phyloP scores from a whole-genome alignment of 1,139 yeast species.

The Geotrichum cucujoidarum region DNA sequence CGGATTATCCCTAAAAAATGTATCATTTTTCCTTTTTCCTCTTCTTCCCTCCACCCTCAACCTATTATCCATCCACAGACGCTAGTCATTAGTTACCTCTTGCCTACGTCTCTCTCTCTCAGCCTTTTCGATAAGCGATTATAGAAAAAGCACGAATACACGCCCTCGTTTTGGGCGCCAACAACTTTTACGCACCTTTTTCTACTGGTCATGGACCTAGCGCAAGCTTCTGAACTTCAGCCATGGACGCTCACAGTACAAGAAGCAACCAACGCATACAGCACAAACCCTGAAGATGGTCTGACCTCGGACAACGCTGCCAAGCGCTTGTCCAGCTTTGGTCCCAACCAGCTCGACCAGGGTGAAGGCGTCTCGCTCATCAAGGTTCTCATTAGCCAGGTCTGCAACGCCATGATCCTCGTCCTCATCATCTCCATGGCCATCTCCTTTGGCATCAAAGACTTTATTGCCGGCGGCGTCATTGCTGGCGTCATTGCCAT shows the following conservation, averaged over 20 bases:
- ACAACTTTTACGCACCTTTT: no score
- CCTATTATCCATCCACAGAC: no score
- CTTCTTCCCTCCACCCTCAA: no score
- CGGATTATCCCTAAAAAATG: no score
- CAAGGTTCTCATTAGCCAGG: slow-evolving; percentile 60
- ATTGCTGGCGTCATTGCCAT: slow-evolving; percentile 64
- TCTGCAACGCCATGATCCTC: slow-evolving; percentile 75
- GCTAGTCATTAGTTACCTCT: no score
- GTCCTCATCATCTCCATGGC: slow-evolving; percentile 70
- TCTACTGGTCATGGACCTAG: no score
- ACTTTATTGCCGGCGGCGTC: slow-evolving; percentile 83
- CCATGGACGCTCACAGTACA: slow-evolving; percentile 28
- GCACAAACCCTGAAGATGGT: slow-evolving; percentile 47
- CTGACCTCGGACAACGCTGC: slow-evolving; percentile 41
- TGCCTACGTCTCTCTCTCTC: no score
- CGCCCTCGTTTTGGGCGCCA: no score
- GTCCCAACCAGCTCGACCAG: slow-evolving; percentile 60
- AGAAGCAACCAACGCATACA: slow-evolving; percentile 29
- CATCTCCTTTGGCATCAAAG: slow-evolving; percentile 67
- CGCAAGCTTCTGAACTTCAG: no score
- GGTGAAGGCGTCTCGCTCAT: slow-evolving; percentile 52
- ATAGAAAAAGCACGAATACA: no score
- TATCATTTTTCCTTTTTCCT: no score
- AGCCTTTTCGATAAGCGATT: no score
- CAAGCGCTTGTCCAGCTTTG: slow-evolving; percentile 40